These are phyloP conservation scores for Podospora sp. DNA, from an alignment of 495 filamentous ascomycete species.

Conservation along the genomic window DNA sequence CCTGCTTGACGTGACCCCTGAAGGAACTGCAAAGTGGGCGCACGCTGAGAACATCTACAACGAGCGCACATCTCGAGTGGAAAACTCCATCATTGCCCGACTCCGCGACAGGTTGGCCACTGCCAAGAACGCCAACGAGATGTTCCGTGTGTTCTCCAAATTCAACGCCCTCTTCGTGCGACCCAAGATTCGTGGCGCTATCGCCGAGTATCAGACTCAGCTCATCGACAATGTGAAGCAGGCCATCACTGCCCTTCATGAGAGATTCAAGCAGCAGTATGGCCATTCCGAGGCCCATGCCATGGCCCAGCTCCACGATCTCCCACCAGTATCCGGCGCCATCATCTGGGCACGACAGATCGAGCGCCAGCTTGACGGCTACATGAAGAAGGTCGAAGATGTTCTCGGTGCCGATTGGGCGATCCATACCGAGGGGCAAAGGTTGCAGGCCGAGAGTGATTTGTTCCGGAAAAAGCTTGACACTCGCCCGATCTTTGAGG, in stretches of 20 bases:
- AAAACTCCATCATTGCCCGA: constrained; percentile 97
- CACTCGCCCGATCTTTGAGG: constrained; percentile 88
- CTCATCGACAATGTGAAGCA: constrained; percentile 96
- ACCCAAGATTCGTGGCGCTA: constrained; percentile 96
- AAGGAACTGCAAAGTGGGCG: constrained; percentile 88
- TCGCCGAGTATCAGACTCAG: constrained; percentile 94
- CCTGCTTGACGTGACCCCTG: constrained; percentile 84
- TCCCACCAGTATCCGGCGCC: constrained; percentile 92
- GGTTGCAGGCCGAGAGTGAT: constrained; percentile 82
- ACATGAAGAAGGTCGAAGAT: constrained; percentile 97
- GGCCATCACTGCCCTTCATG: constrained; percentile 88
- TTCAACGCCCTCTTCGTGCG: constrained; percentile 98
- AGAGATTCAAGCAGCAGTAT: constrained; percentile 98
- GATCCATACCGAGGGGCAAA: constrained; percentile 91
- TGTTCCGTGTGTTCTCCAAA: constrained; percentile 99
- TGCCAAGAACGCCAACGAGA: constrained; percentile 95
- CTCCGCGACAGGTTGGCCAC: constrained; percentile 91
- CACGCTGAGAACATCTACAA: constrained; percentile 94
- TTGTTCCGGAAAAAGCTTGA: constrained; percentile 96
- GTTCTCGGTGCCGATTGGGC: constrained; percentile 93
- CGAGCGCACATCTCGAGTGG: constrained; percentile 91
- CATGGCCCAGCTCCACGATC: constrained; percentile 93
- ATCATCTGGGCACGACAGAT: constrained; percentile 98
- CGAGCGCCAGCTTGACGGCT: constrained; percentile 87
- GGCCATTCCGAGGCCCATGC: constrained; percentile 95